Evolutionary conservation across 805 yeast genomes (phyloP).

Genomic region (Metschnikowia drakensbergensis): DNA sequence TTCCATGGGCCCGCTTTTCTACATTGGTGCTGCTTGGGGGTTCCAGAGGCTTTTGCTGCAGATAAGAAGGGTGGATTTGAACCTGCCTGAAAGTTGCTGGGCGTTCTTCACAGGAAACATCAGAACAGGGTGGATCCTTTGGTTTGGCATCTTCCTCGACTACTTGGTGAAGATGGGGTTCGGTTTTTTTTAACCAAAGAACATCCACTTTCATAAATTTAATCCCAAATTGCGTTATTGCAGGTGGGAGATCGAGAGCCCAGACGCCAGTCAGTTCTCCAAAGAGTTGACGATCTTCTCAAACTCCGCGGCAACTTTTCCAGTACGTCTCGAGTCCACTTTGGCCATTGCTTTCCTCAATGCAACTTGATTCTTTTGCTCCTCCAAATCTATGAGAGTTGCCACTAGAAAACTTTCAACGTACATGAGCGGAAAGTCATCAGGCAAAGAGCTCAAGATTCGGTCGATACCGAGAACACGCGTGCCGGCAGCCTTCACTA

Average conservation of each 20-base stretch:
- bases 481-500: slow-evolving; percentile 24
- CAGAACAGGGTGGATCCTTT: slow-evolving; percentile 65
- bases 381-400: slow-evolving; percentile 20
- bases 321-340: slow-evolving; percentile 25
- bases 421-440: slow-evolving; percentile 27
- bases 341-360: slow-evolving; percentile 28
- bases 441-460: slow-evolving; percentile 29
- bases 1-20: slow-evolving; percentile 85
- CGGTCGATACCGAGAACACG: slow-evolving; percentile 22
- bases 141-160: slow-evolving; percentile 64
- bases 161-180: slow-evolving; percentile 47
- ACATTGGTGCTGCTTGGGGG: slow-evolving; percentile 61
- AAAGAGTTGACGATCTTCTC: slow-evolving; percentile 1
- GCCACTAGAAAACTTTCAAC: slow-evolving; percentile 25
- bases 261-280: neutral
- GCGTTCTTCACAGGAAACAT: slow-evolving; percentile 72
- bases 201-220: neutral
- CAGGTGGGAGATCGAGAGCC: no score
- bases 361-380: slow-evolving; percentile 15
- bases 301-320: slow-evolving; percentile 22
- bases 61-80: slow-evolving; percentile 72
- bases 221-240: no score
- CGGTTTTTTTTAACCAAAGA: slow-evolving; percentile 43
- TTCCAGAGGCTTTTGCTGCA: slow-evolving; percentile 63
- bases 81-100: slow-evolving; percentile 82